Percentiles rank a stretch among this genome's conserved stretches.
Evolutionary conservation across 495 filamentous ascomycete genomes (phyloP).

Genomic region (Friedmanniomyces endolithicus): DNA sequence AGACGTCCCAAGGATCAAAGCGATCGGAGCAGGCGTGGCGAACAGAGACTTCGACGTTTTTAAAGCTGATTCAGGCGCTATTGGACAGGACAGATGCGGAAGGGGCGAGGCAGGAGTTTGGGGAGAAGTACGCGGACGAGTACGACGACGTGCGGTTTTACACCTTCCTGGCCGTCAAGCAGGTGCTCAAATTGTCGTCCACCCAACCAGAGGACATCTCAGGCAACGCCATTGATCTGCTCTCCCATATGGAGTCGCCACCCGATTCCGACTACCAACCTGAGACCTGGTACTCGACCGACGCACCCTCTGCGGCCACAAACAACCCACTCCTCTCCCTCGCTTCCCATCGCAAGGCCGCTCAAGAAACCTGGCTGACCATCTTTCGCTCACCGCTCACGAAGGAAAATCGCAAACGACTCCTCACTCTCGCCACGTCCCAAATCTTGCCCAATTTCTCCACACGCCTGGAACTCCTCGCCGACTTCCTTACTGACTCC

Average conservation of each 20-base stretch:
- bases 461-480: conserved; percentile 67
- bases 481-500: conserved; percentile 93
- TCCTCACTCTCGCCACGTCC: conserved; percentile 59
- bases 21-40: conserved; percentile 55
- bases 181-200: conserved; percentile 2
- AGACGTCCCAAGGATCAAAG: conserved; percentile 47
- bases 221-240: conserved; percentile 31
- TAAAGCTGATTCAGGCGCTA: conserved; percentile 47
- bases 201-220: background rate
- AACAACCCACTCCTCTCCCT: conserved; percentile 37
- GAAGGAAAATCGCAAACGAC: conserved; percentile 62
- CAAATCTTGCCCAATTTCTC: conserved; percentile 76
- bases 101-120: conserved; percentile 53
- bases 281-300: conserved; percentile 40
- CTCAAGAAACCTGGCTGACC: conserved; percentile 74
- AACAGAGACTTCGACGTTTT: conserved; percentile 40
- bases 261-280: conserved; percentile 49
- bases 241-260: conserved; percentile 51
- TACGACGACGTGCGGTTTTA: conserved; percentile 80
- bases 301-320: conserved; percentile 34
- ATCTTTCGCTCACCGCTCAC: conserved; percentile 55
- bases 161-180: conserved; percentile 54
- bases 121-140: conserved; percentile 59
- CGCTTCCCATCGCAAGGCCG: conserved; percentile 49
- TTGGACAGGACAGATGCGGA: conserved; percentile 45